Evolutionary conservation across 106 monocot species (phyloP), one percentile per base, ranked within the genome.

Genomic region (Xerophyta viscosa): DNA sequence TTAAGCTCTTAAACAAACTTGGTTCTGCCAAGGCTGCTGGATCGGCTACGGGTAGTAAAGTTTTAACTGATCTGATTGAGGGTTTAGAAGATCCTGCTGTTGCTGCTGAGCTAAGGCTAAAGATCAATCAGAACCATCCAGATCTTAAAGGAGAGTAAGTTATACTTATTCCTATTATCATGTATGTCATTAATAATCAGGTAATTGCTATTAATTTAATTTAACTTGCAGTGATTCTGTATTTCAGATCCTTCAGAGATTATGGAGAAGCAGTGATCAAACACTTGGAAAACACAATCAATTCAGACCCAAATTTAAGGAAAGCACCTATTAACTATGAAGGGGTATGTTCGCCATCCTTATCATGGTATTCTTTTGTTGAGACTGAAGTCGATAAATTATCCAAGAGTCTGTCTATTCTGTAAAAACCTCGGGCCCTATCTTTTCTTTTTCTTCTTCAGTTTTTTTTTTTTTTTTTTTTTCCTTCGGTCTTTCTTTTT

Each of bases 1-100:
- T 96, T 17, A 96, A 96, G 60, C 61, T 96, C 50, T 61, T 96
- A 48, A 96, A 85, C 63, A 96, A 96, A 66, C 84, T 96, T 54
- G 88, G 89, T 52, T 84, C 89, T 59, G 65, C 78, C 19, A 77
- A 60, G 61, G 59, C 70, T 63, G 66, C 67, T 39, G 78, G 63
- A 54, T 58, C 60, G 63, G 37, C 33, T 30, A 41, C 39, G 53
- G 89, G 81, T 27, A 89, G 96, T 67, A 73, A 74, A 63, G 68
- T 74, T 68, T 68, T 96, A 54, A 89, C 85, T 46, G 82, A 96
- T 69, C 65, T 96, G 74, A 54, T 96, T n/a, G 84, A 82, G 27
- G 89, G 89, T 14, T 64, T 96, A 28, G 81, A 96, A 54, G 96
- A 96, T 62, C 66, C 96, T 36, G 67, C 63, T 61, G 50, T 96